Base-by-base conservation (phyloP, 2,329 filamentous ascomycete species). In the Nannizzia gypsea region DNA sequence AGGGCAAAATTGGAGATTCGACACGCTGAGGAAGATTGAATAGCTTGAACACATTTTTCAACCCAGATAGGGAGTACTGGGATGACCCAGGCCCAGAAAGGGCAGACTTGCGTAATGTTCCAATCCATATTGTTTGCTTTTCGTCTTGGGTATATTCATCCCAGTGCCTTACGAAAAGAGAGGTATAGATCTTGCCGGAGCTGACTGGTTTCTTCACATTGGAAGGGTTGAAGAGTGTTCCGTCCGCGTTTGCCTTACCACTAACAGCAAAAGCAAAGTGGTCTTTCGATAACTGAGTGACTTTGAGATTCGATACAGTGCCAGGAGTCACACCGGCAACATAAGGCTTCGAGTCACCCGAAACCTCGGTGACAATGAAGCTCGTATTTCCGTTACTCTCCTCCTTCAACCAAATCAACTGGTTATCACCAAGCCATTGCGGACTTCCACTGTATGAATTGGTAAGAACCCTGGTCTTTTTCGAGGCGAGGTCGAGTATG, bases 91-190 rank as follows among this genome's bases (percentile, higher is more conserved):
- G 26, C 4, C n/a, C n/a, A 9, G 71, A 67, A 28, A 74, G 63
- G 13, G 74, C 69, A 17, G 71, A 67, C 60, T 70, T 73, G 63
- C 75, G 70, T 15, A 81, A 68, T 40, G 78, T 67, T 24, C 76
- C 79, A 65, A 76, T 77, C 67, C 74, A 81, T 50, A 81, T 75
- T 0, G 78, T 67, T 63, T 78, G 79, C 58, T 72, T 74, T 66
- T 80, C 73, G n/a, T 75, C 74, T 22, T 74, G 73, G 13, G 79
- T 67, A 63, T 77, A 81, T 4, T 73, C 68, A 64, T 81, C 79
- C 79, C 79, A 81, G 63, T 81, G 78, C 38, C 79, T 72, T 11
- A 81, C 79, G 65, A 77, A 80, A 17, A 80, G 70, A 6, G 73
- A 77, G 20, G 77, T 77, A 64, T 81, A 81, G 3, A 81, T 65